Evolutionary conservation across 108 stramenopile species (phyloP).

Genomic region (Nannochloropsis gaditana): DNA sequence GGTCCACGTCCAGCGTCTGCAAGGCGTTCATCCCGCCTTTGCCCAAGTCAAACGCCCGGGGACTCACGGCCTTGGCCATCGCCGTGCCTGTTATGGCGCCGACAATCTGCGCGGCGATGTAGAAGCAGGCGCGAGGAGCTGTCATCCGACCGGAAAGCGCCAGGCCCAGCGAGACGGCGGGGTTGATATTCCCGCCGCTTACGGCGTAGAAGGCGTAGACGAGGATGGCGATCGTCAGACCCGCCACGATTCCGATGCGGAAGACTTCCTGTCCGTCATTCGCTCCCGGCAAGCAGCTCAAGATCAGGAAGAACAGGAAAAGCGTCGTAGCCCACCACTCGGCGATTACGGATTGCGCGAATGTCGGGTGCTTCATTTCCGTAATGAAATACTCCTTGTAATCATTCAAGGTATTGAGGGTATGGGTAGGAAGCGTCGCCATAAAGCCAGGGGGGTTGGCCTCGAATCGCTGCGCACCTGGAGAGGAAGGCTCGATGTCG

Average conservation of each 20-base stretch:
- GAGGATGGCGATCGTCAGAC: not conserved
- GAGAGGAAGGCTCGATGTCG: not conserved
- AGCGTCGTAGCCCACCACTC: not conserved
- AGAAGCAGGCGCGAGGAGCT: conserved; percentile 24
- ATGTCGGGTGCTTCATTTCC: not conserved
- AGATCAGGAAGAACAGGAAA: not conserved
- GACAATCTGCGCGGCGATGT: conserved; percentile 27
- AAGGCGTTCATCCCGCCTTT: not conserved
- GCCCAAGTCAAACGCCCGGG: not conserved
- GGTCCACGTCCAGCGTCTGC: not conserved
- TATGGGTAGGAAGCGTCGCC: not conserved
- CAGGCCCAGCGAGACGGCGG: conserved; percentile 39
- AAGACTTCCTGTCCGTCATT: not conserved
- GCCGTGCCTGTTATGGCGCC: conserved; percentile 26
- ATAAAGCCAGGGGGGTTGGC: not conserved
- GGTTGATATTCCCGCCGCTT: conserved; percentile 44
- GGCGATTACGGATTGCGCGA: not conserved
- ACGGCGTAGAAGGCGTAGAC: conserved; percentile 30
- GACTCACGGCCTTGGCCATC: not conserved
- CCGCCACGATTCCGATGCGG: not conserved
- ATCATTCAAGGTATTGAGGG: not conserved
- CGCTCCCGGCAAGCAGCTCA: not conserved
- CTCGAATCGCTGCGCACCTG: not conserved
- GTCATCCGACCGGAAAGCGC: conserved; percentile 30
- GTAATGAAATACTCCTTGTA: not conserved